Evolutionary conservation across 2,329 filamentous ascomycete species (phyloP).

Genomic region (Penicillium sp.): DNA sequence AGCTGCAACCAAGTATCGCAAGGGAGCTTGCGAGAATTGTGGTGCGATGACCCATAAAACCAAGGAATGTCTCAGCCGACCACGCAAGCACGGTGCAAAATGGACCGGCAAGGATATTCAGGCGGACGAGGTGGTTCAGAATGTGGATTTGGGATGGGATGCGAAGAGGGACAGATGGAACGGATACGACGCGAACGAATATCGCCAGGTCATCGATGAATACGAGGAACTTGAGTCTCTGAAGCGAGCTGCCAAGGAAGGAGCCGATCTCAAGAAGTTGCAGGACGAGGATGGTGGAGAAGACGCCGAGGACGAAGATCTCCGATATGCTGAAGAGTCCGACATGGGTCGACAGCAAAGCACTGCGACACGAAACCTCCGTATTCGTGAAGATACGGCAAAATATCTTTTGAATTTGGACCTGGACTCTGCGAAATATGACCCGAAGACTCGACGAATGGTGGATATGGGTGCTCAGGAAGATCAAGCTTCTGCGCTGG

Average conservation of each 20-base stretch:
- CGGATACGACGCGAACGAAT: constrained; percentile 88
- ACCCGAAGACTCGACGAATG: constrained; percentile 90
- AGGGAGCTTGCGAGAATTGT: constrained; percentile 98
- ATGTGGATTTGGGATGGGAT: constrained; percentile 87
- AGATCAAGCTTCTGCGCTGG: constrained; percentile 73
- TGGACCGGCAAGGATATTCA: constrained; percentile 92
- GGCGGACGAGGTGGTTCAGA: constrained; percentile 80
- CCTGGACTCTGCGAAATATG: constrained; percentile 92
- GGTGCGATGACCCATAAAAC: constrained; percentile 94
- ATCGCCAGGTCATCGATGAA: constrained; percentile 78
- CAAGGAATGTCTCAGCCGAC: constrained; percentile 86
- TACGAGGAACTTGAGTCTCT: constrained; percentile 81
- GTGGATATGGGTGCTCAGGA: constrained; percentile 75
- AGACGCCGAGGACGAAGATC: constrained; percentile 40
- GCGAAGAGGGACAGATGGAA: constrained; percentile 98
- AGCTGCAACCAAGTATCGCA: constrained; percentile 92
- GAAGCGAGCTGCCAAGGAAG: constrained; percentile 49
- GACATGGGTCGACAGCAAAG: constrained; percentile 94
- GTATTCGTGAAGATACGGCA: constrained; percentile 91
- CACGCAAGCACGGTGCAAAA: constrained; percentile 80
- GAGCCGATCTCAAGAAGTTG: constrained; percentile 45
- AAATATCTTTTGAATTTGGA: constrained; percentile 95
- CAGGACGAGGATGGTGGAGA: constrained; percentile 53
- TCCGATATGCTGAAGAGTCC: constrained; percentile 81
- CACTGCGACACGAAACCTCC: constrained; percentile 81